Conservation (phyloP, 805 yeast genomes). For the Yarrowia sp. region DNA sequence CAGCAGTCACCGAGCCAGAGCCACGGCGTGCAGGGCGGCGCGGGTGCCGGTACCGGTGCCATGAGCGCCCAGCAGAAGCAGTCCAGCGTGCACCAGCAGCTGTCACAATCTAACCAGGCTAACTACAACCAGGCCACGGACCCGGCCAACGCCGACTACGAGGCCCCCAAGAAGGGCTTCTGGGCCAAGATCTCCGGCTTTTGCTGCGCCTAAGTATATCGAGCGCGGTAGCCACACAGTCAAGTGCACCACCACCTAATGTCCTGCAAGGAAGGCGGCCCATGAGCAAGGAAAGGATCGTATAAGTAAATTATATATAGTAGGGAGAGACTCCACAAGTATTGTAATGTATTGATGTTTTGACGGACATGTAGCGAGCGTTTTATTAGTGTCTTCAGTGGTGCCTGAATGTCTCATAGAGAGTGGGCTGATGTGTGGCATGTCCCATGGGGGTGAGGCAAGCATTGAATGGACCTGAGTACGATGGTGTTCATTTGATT, state of each 20-base stretch:
- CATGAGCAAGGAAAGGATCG: slow-evolving; percentile 1
- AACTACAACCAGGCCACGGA: slow-evolving; percentile 37
- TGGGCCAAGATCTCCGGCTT: slow-evolving; percentile 37
- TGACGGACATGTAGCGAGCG: not conserved
- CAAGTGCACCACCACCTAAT: too few relatives aligned
- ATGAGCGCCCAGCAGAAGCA: slow-evolving; percentile 34
- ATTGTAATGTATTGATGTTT: slow-evolving; percentile 29
- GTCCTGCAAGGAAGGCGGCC: too few relatives aligned
- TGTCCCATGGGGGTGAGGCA: too few relatives aligned
- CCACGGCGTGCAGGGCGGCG: slow-evolving; percentile 31
- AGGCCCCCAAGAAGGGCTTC: slow-evolving; percentile 39
- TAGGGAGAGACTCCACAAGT: slow-evolving; percentile 28
- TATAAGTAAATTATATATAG: slow-evolving; percentile 37
- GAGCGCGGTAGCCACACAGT: too few relatives aligned
- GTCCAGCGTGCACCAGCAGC: slow-evolving; percentile 36
- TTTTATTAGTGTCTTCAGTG: too few relatives aligned
- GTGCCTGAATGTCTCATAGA: too few relatives aligned
- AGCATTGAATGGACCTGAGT: too few relatives aligned
- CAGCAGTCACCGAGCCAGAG: slow-evolving; percentile 39
- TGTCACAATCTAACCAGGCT: slow-evolving; percentile 38
- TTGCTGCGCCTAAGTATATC: slow-evolving; percentile 19
- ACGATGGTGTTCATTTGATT: too few relatives aligned
- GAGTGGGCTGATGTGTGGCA: too few relatives aligned
- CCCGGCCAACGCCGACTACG: slow-evolving; percentile 39
- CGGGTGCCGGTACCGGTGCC: slow-evolving; percentile 20